Evolutionary conservation across 2,329 filamentous ascomycete species (phyloP).

Genomic region (Phaeophleospora eucalypticola): DNA sequence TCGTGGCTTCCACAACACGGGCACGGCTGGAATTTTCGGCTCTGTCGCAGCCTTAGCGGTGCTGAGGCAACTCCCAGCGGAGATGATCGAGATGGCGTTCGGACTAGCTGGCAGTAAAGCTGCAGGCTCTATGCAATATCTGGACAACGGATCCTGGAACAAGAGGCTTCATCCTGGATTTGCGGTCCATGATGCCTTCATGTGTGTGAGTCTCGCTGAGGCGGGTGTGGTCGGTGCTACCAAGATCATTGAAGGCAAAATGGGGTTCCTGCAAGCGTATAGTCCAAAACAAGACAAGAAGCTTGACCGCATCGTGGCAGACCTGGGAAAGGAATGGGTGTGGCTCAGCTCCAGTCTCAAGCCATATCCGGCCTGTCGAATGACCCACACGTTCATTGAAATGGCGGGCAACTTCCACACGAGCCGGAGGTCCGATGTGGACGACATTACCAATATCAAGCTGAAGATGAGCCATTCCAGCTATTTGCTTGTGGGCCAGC

Average conservation of each 20-base stretch:
- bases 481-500: conserved; percentile 31
- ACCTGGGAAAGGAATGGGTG: conserved; percentile 26
- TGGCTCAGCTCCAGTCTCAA: conserved; percentile 27
- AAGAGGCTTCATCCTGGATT: conserved; percentile 39
- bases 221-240: conserved; percentile 32
- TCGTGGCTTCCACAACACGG: conserved; percentile 38
- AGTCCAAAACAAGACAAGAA: conserved; percentile 24
- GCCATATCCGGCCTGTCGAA: conserved; percentile 31
- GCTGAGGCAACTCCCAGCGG: conserved; percentile 25
- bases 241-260: conserved; percentile 27
- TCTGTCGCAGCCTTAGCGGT: conserved; percentile 32
- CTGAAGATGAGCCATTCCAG: conserved; percentile 23
- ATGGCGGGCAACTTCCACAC: conserved; percentile 22
- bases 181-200: conserved; percentile 38
- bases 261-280: conserved; percentile 30
- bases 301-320: conserved; percentile 18
- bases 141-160: conserved; percentile 38
- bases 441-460: conserved; percentile 20
- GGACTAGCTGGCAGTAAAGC: conserved; percentile 37
- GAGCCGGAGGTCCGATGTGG: conserved; percentile 1
- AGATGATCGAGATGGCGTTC: conserved; percentile 33
- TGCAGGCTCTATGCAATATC: conserved; percentile 38
- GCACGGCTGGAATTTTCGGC: conserved; percentile 37
- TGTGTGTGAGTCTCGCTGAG: conserved; percentile 35
- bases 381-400: conserved; percentile 33